phyloP scores from a whole-genome alignment of 352 stramenopile species.

The Phytophthora tubulina region DNA sequence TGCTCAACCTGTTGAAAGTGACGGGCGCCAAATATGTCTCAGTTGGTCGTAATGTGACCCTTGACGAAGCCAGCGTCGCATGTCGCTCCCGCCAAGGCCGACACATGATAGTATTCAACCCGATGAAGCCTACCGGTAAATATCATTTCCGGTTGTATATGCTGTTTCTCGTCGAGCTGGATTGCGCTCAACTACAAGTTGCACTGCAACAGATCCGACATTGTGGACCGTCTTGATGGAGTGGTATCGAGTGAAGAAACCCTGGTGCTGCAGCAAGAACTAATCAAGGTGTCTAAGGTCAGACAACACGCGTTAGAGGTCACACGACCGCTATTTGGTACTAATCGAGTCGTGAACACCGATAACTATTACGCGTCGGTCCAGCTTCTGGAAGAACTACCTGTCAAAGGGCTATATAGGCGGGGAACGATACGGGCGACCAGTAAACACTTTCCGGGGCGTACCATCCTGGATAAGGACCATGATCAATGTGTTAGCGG shows the following conservation, averaged over 20 bases:
- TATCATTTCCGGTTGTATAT: slow-evolving; percentile 47
- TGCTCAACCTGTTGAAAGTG: background rate
- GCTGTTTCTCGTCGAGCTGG: background rate
- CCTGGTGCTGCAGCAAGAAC: background rate
- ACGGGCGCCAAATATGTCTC: background rate
- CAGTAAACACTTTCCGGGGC: background rate
- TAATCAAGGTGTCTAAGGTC: background rate
- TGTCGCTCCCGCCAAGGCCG: slow-evolving; percentile 6
- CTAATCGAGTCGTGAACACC: background rate
- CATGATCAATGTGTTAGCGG: background rate
- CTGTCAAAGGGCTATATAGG: background rate
- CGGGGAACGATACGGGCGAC: background rate
- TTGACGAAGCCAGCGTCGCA: slow-evolving; percentile 9
- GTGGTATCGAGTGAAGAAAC: background rate
- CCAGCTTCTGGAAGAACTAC: slow-evolving; percentile 6
- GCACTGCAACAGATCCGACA: slow-evolving; percentile 30
- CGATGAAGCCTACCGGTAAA: slow-evolving; percentile 31
- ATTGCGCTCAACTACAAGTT: slow-evolving; percentile 27
- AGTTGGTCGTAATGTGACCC: background rate
- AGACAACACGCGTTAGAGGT: slow-evolving; percentile 10
- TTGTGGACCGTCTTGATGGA: slow-evolving; percentile 23
- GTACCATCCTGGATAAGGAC: slow-evolving; percentile 10
- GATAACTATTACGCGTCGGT: slow-evolving; percentile 22
- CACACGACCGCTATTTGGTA: background rate
- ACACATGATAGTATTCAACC: slow-evolving; percentile 15